Base-by-base conservation (phyloP, 176 grass and related monocot genomes). In the Chloris gayana region DNA sequence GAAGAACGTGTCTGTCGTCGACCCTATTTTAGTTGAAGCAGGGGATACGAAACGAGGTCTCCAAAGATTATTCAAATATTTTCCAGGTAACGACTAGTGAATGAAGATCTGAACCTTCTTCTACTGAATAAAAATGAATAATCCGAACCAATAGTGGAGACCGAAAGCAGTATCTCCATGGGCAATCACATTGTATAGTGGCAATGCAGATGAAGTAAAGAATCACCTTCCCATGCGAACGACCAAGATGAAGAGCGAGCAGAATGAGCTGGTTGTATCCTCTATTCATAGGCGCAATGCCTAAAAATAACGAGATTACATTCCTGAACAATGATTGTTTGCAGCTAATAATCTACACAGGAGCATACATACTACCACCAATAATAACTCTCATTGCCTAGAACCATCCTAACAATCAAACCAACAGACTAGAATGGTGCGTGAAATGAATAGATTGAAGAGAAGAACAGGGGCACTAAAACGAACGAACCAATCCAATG, bases 401-500 rank as follows among this genome's bases (percentile, higher is more conserved):
- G 38, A 15, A 21, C 22, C 54, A 14, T 42, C 44, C 66, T 64
- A 64, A 45, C 70, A 54, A 54, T 54, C 50, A 7, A 44, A 44
- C 41, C 41, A 12, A 44, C 41, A 10, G 11, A 44, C 41, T 54
- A 54, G 27, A 72, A 71, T 58, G 22, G 25, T 56, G 50, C 34
- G 26, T 27, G 73, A 68, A 69, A 68, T 47, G 74, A 69, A 80
- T 38, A 61, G 66, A 79, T 18, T 32, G 72, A 35, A 71, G 45
- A 0, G 44, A n/a, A 13, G 30, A 76, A 30, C 6, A 39, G 68
- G 31, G 27, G 7, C 22, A 70, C 47, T 54, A 10, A 57, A 57
- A 11, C 11, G 25, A 80, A 80, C 32, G 63, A 81, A 85, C 45
- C 54, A 89, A 85, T 76, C 17, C 44, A 70, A 84, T 84, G 68